phyloP scores from a whole-genome alignment of 345 rosid genomes.

The Citrus sp. region DNA sequence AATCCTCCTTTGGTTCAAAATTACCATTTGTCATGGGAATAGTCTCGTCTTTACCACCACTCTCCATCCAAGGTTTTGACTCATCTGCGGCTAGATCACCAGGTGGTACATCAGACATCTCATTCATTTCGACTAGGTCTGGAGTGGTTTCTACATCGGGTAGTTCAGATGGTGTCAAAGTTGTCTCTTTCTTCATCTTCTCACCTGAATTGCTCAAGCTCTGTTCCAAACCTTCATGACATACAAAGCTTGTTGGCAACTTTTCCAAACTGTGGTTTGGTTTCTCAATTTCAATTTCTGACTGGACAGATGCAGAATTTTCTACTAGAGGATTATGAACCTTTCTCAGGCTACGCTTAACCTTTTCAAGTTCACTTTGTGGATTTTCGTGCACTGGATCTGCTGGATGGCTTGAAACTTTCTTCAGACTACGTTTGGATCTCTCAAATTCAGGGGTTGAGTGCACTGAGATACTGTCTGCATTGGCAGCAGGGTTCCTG shows the following conservation, averaged over 20 bases:
- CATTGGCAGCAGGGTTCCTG: slow-evolving; percentile 53
- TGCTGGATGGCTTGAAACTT: slow-evolving; percentile 51
- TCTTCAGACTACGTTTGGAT: slow-evolving; percentile 62
- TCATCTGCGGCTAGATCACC: slow-evolving; percentile 34
- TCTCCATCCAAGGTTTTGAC: slow-evolving; percentile 34
- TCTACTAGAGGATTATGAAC: slow-evolving; percentile 71
- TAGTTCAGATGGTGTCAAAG: slow-evolving; percentile 17
- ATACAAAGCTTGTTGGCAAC: slow-evolving; percentile 29
- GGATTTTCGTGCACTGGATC: slow-evolving; percentile 67
- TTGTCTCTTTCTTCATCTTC: slow-evolving; percentile 24
- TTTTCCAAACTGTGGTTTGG: slow-evolving; percentile 49
- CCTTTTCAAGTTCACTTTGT: slow-evolving; percentile 85
- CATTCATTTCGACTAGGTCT: slow-evolving; percentile 37
- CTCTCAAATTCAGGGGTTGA: slow-evolving; percentile 60
- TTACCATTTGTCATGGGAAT: slow-evolving; percentile 43
- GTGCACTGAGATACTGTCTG: slow-evolving; percentile 38
- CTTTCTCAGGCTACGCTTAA: slow-evolving; percentile 84
- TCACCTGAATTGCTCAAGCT: slow-evolving; percentile 22
- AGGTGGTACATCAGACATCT: slow-evolving; percentile 29
- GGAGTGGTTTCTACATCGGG: slow-evolving; percentile 31
- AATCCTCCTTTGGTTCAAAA: slow-evolving; percentile 40
- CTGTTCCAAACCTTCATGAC: slow-evolving; percentile 32
- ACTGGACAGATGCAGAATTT: slow-evolving; percentile 48
- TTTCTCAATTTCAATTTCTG: slow-evolving; percentile 54
- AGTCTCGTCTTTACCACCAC: slow-evolving; percentile 34